phyloP scores from a whole-genome alignment of 2,329 filamentous ascomycete species.

The Rhytidhysteron rufulum region DNA sequence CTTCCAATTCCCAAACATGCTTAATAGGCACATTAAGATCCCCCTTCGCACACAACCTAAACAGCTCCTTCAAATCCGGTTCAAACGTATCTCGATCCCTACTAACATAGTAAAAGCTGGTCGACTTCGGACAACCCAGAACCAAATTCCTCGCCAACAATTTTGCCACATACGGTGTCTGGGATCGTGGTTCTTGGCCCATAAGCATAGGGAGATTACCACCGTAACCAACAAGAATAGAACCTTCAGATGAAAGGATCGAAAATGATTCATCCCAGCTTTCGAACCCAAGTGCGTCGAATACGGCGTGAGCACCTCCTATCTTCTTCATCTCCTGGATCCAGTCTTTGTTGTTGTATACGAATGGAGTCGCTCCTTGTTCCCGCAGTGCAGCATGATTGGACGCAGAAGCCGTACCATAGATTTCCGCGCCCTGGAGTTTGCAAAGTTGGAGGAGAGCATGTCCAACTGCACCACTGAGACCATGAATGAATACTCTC shows the following conservation, averaged over 20 bases:
- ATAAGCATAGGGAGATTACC: conserved; percentile 21
- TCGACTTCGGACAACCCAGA: conserved; percentile 21
- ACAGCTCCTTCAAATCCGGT: conserved; percentile 19
- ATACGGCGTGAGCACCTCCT: conserved; percentile 47
- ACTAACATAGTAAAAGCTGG: conserved; percentile 24
- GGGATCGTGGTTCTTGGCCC: conserved; percentile 15
- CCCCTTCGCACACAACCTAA: conserved; percentile 14
- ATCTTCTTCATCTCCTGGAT: conserved; percentile 42
- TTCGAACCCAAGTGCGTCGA: conserved; percentile 50
- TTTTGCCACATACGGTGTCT: conserved; percentile 16
- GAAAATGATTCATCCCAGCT: conserved; percentile 49
- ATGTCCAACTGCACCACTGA: conserved; percentile 49
- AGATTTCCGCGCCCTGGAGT: conserved; percentile 45
- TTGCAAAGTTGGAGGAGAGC: conserved; percentile 42
- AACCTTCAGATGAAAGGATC: conserved; percentile 40
- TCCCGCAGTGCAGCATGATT: conserved; percentile 42
- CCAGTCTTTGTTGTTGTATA: conserved; percentile 50
- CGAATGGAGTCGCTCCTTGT: conserved; percentile 42
- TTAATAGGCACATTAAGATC: conserved; percentile 24
- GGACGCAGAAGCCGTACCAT: conserved; percentile 47
- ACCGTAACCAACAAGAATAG: conserved; percentile 25
- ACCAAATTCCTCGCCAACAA: conserved; percentile 19
- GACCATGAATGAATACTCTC: conserved; percentile 49
- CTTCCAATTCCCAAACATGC: conserved; percentile 21
- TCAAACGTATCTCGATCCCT: conserved; percentile 21